Evolutionary conservation across 768 basidiomycete species (phyloP).

Genomic region (Naganishia antarctica): DNA sequence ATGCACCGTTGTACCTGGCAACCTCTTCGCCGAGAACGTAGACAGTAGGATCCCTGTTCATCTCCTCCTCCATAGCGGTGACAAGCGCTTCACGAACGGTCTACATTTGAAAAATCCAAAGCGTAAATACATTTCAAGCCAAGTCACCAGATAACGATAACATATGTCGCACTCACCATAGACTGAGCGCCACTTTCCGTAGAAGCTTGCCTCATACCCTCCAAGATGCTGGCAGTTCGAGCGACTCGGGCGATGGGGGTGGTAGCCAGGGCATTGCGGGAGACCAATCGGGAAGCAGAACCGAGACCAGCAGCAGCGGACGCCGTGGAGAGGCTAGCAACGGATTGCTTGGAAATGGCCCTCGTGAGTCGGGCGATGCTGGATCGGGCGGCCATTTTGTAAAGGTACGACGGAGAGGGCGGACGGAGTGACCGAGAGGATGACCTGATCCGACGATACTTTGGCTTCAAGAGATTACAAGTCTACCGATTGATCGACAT

Average conservation of each 20-base stretch:
- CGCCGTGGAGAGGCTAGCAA: constrained; percentile 11
- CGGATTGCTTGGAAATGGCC: constrained; percentile 13
- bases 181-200: constrained; percentile 38
- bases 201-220: constrained; percentile 35
- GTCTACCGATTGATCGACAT: too few relatives aligned
- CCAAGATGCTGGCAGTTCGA: constrained; percentile 36
- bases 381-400: constrained; percentile 19
- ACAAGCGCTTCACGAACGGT: constrained; percentile 98
- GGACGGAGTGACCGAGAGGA: not conserved
- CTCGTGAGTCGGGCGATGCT: constrained; percentile 16
- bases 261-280: constrained; percentile 37
- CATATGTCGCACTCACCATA: constrained; percentile 38
- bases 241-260: constrained; percentile 42
- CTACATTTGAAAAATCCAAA: constrained; percentile 45
- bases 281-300: constrained; percentile 32
- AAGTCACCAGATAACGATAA: too few relatives aligned
- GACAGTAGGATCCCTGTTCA: constrained; percentile 89
- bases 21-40: constrained; percentile 97
- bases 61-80: constrained; percentile 98
- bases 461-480: too few relatives aligned
- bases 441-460: too few relatives aligned
- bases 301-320: constrained; percentile 24
- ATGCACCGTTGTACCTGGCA: constrained; percentile 76
- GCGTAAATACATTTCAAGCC: too few relatives aligned
- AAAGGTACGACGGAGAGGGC: not conserved